Conservation (phyloP, 2,329 filamentous ascomycete species). For the Microcera coccophila region DNA sequence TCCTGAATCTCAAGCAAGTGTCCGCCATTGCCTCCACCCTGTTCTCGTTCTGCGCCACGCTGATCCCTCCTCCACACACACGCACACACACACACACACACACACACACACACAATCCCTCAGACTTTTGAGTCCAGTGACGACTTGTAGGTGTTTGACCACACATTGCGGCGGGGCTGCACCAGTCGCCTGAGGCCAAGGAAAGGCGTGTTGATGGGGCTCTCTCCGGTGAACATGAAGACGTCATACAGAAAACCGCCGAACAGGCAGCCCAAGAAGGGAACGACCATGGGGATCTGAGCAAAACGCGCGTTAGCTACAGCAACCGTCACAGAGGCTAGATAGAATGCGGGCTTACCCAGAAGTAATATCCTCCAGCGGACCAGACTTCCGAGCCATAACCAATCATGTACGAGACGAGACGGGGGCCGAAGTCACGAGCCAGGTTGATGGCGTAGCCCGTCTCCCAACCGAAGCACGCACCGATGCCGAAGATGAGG, state of each 20-base stretch:
- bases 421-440: slow-evolving; percentile 65
- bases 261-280: slow-evolving; percentile 60
- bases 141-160: slow-evolving; percentile 34
- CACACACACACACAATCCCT: too few species aligned
- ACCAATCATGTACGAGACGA: slow-evolving; percentile 64
- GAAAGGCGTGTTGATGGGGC: slow-evolving; percentile 64
- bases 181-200: slow-evolving; percentile 56
- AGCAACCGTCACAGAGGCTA: not conserved
- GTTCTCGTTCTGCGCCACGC: too few species aligned
- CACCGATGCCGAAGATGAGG: slow-evolving; percentile 68
- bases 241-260: slow-evolving; percentile 65
- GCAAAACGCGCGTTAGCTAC: slow-evolving; percentile 10
- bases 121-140: slow-evolving; percentile 23
- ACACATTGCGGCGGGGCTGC: slow-evolving; percentile 32
- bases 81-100: too few species aligned
- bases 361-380: slow-evolving; percentile 68
- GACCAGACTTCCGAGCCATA: slow-evolving; percentile 66
- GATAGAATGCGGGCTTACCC: slow-evolving; percentile 51
- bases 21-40: too few species aligned
- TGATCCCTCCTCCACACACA: too few species aligned
- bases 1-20: too few species aligned
- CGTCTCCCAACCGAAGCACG: slow-evolving; percentile 72
- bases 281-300: slow-evolving; percentile 68
- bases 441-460: slow-evolving; percentile 73
- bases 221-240: slow-evolving; percentile 67